A percentile compares a stretch with the other conserved stretches of the same genome.
Conservation (phyloP, 768 basidiomycete species). For the Scleroderma citrinum region DNA sequence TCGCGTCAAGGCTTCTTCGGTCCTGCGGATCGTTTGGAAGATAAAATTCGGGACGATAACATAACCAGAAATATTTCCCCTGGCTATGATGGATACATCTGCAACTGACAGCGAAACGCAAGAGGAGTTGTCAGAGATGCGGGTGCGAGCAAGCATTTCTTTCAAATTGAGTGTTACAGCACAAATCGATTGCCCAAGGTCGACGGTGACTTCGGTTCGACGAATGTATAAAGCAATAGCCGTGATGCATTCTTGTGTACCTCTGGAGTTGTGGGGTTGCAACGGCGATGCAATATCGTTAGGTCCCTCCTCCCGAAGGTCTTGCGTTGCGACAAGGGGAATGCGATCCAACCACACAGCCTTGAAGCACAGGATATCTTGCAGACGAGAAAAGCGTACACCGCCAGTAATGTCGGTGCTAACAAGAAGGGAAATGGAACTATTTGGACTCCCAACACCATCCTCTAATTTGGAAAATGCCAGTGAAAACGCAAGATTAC, state of each 20-base stretch:
- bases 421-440: constrained; percentile 66
- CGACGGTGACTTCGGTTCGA: constrained; percentile 65
- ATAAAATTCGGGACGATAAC: constrained; percentile 62
- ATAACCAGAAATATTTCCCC: constrained; percentile 67
- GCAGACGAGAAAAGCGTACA: constrained; percentile 78
- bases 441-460: constrained; percentile 31
- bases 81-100: constrained; percentile 49
- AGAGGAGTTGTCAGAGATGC: constrained; percentile 51
- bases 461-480: constrained; percentile 53
- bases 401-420: constrained; percentile 81
- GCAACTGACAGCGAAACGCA: constrained; percentile 64
- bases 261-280: constrained; percentile 6
- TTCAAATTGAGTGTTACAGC: constrained; percentile 58
- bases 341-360: constrained; percentile 92
- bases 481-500: constrained; percentile 76
- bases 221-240: constrained; percentile 66
- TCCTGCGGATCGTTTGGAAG: constrained; percentile 68
- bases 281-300: constrained; percentile 13
- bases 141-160: constrained; percentile 59
- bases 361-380: constrained; percentile 92
- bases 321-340: constrained; percentile 55
- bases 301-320: constrained; percentile 16
- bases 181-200: constrained; percentile 85
- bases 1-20: constrained; percentile 34
- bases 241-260: constrained; percentile 49